A percentile compares a stretch with the other conserved stretches of the same genome.
phyloP scores from a whole-genome alignment of 257 asterid species.

The Solanum stenotomum region DNA sequence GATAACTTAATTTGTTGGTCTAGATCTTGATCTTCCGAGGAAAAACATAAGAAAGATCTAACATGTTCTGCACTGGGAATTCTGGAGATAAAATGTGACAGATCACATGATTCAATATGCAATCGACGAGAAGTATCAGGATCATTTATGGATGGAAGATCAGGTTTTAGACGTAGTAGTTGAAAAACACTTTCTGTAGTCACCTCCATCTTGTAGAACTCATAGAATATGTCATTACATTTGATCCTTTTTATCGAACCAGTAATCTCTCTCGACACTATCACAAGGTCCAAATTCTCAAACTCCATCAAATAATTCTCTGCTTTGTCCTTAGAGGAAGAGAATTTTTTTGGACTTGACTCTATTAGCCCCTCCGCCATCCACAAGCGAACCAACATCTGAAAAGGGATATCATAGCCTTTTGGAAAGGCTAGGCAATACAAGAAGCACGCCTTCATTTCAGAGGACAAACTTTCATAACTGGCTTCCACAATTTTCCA shows the following conservation, averaged over 20 bases:
- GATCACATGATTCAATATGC: background rate
- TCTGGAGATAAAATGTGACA: background rate
- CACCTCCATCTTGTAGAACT: background rate
- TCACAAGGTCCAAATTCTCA: background rate
- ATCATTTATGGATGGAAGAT: fast-evolving
- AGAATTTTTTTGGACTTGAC: background rate
- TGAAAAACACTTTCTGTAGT: background rate
- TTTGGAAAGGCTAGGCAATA: background rate
- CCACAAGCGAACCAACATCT: background rate
- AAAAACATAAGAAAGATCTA: background rate
- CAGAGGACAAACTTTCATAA: background rate
- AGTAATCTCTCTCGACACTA: background rate
- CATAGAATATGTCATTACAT: background rate
- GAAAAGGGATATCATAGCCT: background rate
- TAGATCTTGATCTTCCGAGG: background rate
- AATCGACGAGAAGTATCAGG: background rate
- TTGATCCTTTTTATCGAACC: background rate
- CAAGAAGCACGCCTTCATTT: background rate
- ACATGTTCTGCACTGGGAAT: background rate
- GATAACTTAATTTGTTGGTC: too few relatives aligned
- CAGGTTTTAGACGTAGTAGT: fast-evolving
- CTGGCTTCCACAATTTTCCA: background rate
- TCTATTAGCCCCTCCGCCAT: background rate
- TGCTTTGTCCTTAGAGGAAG: background rate
- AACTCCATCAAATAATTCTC: background rate